These are phyloP conservation scores for Coemansia umbellata DNA, from an alignment of 192 early-diverging fungal genomes.

Conservation along the genomic window DNA sequence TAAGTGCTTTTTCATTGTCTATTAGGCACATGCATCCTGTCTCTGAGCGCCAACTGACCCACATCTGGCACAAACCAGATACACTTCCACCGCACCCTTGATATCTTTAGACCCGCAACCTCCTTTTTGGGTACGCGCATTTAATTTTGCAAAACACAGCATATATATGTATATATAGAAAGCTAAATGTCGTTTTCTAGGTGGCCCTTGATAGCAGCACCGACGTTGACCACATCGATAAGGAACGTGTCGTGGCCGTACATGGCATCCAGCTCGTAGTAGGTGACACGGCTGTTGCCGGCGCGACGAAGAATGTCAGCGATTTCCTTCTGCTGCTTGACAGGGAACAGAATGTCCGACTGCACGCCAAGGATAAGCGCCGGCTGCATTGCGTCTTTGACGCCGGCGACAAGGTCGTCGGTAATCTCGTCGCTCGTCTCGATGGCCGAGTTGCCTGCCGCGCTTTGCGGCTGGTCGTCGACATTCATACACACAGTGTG, in stretches of 20 bases:
- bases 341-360: slow-evolving; percentile 93
- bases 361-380: slow-evolving; percentile 91
- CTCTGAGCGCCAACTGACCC: too few species aligned
- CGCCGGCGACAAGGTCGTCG: slow-evolving; percentile 67
- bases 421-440: slow-evolving; percentile 42
- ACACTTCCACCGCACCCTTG: too few species aligned
- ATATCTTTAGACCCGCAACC: too few species aligned
- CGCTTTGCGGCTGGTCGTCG: slow-evolving; percentile 17
- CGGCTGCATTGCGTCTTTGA: slow-evolving; percentile 59
- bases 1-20: too few species aligned
- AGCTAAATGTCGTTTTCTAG: slow-evolving; percentile 52
- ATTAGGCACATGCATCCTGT: too few species aligned
- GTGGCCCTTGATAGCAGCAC: slow-evolving; percentile 91
- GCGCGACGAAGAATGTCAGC: slow-evolving; percentile 77
- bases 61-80: too few species aligned
- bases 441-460: slow-evolving; percentile 5
- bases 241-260: slow-evolving; percentile 98
- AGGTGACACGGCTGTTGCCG: slow-evolving; percentile 89
- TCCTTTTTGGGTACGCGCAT: too few species aligned
- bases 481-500: slow-evolving; percentile 23
- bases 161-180: too few species aligned
- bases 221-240: slow-evolving; percentile 85
- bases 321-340: slow-evolving; percentile 94
- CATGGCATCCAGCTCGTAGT: slow-evolving; percentile 94
- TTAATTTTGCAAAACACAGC: too few species aligned